Base-by-base conservation (phyloP, 768 basidiomycete genomes). In the Lactarius evosmus region DNA sequence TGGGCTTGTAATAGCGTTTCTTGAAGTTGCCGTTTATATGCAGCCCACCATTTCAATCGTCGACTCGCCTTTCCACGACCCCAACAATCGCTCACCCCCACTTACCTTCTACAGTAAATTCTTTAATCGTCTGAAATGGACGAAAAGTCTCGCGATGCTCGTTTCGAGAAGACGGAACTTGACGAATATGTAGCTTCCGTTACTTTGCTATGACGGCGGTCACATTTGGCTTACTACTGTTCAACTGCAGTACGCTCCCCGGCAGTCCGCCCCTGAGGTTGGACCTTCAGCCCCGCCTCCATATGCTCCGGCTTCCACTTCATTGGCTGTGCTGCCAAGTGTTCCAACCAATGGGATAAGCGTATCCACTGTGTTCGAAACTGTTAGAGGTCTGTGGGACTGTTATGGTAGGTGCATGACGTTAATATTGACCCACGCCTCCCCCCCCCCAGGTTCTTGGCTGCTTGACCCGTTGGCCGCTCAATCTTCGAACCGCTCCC, bases 371-470 rank as follows among this genome's bases (percentile, higher is more conserved):
- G 4, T 65, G 46, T 22, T 65, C 17, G 63, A 65, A 5, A 54
- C 55, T 8, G 61, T 65, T 19, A 56, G 14, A 61, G 63, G 63
- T 65, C 32, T 29, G 63, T 55, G n/a, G 16, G 44, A 32, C 3
- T 32, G 14, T 46, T 38, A 38, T 22, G 38, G 5, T 54, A 32
- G 34, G 38, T 27, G 33, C 17, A 14, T 40, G 25, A 16, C 41
- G 30, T n/a, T 30, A 22, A 25, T 55, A n/a, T 44, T 44, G 19
- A 59, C 33, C 50, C 50, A 27, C 19, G 22, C 25, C 61, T 4
- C 57, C 25, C 33, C 19, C 38, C 9, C 30, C 58, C n/a, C 54
- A 65, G 63, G 63, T 56, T 56, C 59, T 61, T 65, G 63, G 63
- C 25, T 65, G 9, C 63, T 60, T 19, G 63, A 65, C 33, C 59